Conservation (phyloP, 441 rosid genomes). For the Erodium texanum region DNA sequence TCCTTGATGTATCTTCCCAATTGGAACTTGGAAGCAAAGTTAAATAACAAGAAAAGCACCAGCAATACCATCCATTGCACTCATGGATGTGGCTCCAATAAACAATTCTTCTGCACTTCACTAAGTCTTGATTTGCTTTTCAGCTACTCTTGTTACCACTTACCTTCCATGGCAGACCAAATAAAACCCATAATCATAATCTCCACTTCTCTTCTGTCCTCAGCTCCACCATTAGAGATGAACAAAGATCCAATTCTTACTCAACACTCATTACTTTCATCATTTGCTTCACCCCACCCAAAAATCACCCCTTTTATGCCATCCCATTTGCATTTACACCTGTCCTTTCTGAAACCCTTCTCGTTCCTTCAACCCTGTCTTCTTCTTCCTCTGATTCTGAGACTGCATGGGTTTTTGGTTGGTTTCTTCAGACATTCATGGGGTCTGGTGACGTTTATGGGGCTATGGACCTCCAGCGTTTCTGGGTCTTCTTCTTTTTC, state of each 20-base stretch:
- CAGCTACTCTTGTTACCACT: slow-evolving; percentile 3
- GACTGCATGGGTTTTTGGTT: slow-evolving; percentile 6
- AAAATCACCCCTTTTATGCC: background rate
- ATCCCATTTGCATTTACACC: background rate
- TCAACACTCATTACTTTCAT: background rate
- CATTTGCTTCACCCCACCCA: background rate
- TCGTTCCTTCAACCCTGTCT: slow-evolving; percentile 1
- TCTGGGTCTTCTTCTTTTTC: slow-evolving; percentile 31
- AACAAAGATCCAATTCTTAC: background rate
- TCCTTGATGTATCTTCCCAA: background rate
- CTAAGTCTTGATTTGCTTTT: slow-evolving; percentile 1
- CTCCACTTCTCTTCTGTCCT: background rate
- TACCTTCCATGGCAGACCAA: background rate
- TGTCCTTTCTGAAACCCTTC: background rate
- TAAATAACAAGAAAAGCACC: background rate
- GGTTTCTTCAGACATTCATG: slow-evolving; percentile 5
- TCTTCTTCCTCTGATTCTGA: slow-evolving; percentile 6
- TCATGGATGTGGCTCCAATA: too few relatives aligned
- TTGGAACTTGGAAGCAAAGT: slow-evolving; percentile 5
- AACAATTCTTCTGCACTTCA: too few relatives aligned
- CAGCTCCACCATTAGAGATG: background rate
- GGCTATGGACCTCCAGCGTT: slow-evolving; percentile 35
- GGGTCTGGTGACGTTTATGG: slow-evolving; percentile 2
- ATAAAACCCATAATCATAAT: background rate
- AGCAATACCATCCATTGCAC: too few relatives aligned